Percentiles rank a stretch among this genome's conserved stretches.
These are phyloP conservation scores for Periconia macrospinosa DNA, from an alignment of 2,329 filamentous ascomycete genomes.

Conservation along the genomic window DNA sequence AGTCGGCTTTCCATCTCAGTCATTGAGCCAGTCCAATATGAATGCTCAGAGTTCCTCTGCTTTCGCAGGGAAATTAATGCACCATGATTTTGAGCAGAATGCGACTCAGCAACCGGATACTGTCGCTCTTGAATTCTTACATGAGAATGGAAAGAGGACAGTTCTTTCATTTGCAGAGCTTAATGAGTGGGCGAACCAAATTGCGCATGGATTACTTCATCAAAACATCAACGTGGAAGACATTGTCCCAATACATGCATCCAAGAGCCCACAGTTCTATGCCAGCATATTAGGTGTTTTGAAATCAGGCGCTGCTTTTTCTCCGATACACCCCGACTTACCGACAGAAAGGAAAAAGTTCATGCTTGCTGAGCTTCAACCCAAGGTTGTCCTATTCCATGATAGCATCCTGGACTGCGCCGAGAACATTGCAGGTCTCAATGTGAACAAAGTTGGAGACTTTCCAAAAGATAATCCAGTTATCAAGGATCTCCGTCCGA, in stretches of 20 bases:
- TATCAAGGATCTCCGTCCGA: conserved; percentile 23
- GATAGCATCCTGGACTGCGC: conserved; percentile 12
- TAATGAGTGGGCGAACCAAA: conserved; percentile 34
- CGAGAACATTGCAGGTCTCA: conserved; percentile 9
- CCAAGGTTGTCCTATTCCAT: conserved; percentile 23
- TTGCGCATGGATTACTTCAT: conserved; percentile 34
- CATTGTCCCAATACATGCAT: conserved; percentile 39
- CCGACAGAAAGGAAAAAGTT: conserved; percentile 37
- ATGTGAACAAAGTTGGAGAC: conserved; percentile 15
- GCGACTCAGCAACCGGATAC: conserved; percentile 27
- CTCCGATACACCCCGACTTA: conserved; percentile 39
- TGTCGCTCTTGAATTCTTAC: conserved; percentile 44
- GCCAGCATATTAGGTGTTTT: conserved; percentile 43
- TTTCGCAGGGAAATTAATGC: conserved; percentile 25
- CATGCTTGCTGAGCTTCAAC: conserved; percentile 38
- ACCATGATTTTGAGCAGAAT: conserved; percentile 44
- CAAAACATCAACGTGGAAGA: conserved; percentile 30
- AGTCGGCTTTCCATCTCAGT: conserved; percentile 17
- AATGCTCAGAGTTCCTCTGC: conserved; percentile 11
- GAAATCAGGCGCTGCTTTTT: conserved; percentile 44
- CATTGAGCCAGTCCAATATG: conserved; percentile 31
- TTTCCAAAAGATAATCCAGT: conserved; percentile 23
- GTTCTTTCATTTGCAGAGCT: conserved; percentile 32
- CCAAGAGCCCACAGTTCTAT: conserved; percentile 40
- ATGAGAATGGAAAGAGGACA: conserved; percentile 30